A percentile compares a stretch with the other conserved stretches of the same genome.
Conservation (phyloP, 1,284 basidiomycete genomes). For the Marasmius oreades region DNA sequence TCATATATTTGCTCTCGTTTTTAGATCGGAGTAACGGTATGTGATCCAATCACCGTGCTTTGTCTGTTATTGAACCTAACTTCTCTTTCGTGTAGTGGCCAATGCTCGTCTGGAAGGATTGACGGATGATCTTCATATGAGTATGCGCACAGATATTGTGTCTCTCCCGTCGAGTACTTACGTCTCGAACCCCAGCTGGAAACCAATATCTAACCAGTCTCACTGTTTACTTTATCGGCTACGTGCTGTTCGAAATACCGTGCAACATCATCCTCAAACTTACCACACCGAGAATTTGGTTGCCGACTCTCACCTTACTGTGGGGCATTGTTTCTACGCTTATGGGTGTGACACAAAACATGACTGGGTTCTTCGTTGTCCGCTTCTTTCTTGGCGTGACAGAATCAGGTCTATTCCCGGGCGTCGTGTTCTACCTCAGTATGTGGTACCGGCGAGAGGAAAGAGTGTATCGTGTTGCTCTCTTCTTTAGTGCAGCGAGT, state of each 20-base stretch:
- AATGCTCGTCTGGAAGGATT: constrained; percentile 5
- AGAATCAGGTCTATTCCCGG: constrained; percentile 63
- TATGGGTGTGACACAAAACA: constrained; percentile 53
- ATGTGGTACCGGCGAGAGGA: constrained; percentile 49
- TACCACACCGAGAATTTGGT: constrained; percentile 55
- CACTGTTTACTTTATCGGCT: constrained; percentile 59
- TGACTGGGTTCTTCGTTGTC: constrained; percentile 51
- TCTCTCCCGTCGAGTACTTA: background rate
- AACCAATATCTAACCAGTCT: constrained; percentile 52
- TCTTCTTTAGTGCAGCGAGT: constrained; percentile 56
- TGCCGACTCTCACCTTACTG: constrained; percentile 51
- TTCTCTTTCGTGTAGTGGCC: background rate
- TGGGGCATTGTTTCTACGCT: constrained; percentile 57
- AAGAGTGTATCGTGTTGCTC: background rate
- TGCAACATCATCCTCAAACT: constrained; percentile 55
- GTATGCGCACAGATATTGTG: background rate
- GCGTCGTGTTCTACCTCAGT: constrained; percentile 54
- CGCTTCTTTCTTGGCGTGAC: constrained; percentile 65
- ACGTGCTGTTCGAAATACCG: constrained; percentile 48
- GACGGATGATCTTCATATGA: constrained; percentile 4
- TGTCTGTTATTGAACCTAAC: background rate
- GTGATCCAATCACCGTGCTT: background rate
- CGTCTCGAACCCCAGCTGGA: constrained; percentile 31
- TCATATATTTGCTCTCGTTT: constrained; percentile 1
- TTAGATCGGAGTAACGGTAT: constrained; percentile 3